Evolutionary conservation across 208 protist species (phyloP).

Genomic region (Trypanosoma cruzi): DNA sequence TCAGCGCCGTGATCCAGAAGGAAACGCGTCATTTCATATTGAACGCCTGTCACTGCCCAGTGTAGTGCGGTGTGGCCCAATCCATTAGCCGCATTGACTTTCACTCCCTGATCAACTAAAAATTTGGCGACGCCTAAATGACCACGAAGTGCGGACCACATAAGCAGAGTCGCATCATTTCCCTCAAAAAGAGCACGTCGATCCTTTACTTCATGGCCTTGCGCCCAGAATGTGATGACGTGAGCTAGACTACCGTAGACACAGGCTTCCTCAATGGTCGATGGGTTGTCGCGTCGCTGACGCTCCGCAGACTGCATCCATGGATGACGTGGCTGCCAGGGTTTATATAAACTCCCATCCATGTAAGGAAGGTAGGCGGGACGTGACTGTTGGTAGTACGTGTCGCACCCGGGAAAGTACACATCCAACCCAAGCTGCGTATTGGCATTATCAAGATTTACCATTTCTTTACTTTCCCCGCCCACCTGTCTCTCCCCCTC

Average conservation of each 20-base stretch:
- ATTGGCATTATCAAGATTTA: slow-evolving; percentile 25
- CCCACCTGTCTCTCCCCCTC: neutral
- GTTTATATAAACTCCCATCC: slow-evolving; percentile 9
- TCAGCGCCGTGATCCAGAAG: slow-evolving; percentile 77
- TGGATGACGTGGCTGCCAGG: neutral
- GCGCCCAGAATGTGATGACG: slow-evolving; percentile 54
- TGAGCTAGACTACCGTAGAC: slow-evolving; percentile 57
- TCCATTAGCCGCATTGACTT: slow-evolving; percentile 39
- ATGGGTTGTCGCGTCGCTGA: slow-evolving; percentile 40
- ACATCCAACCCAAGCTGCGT: slow-evolving; percentile 52
- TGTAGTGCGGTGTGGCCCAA: slow-evolving; percentile 71
- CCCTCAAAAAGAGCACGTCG: slow-evolving; percentile 47
- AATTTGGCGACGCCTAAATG: slow-evolving; percentile 70
- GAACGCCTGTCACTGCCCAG: slow-evolving; percentile 53
- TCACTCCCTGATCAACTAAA: slow-evolving; percentile 61
- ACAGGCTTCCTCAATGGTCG: slow-evolving; percentile 67
- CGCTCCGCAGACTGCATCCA: slow-evolving; percentile 1
- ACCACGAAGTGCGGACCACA: slow-evolving; percentile 66
- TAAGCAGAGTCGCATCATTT: slow-evolving; percentile 66
- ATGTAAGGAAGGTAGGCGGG: slow-evolving; percentile 39
- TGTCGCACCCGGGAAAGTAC: slow-evolving; percentile 53
- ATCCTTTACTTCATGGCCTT: slow-evolving; percentile 43
- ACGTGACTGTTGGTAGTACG: slow-evolving; percentile 16
- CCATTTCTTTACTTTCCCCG: neutral
- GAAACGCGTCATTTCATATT: slow-evolving; percentile 49